A percentile compares a stretch with the other conserved stretches of the same genome.
Conservation (phyloP, 805 yeast genomes). For the Lipomyces japonicus region DNA sequence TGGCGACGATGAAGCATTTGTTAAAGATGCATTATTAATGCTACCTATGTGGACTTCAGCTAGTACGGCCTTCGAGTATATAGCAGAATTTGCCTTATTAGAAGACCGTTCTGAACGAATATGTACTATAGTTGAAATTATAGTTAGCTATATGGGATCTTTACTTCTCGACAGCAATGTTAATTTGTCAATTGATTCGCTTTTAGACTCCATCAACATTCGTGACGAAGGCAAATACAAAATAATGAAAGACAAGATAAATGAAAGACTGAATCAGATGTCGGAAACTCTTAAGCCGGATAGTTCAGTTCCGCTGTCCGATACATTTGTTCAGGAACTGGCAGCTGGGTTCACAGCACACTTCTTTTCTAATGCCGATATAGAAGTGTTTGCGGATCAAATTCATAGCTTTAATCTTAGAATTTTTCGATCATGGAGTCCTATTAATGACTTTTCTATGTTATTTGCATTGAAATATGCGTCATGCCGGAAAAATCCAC, state of each 20-base stretch:
- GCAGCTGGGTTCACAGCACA: constrained; percentile 36
- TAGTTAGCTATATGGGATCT: constrained; percentile 10
- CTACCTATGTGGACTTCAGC: constrained; percentile 55
- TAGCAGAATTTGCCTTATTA: constrained; percentile 42
- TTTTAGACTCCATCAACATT: constrained; percentile 5
- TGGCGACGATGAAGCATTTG: constrained; percentile 44
- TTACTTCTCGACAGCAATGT: constrained; percentile 13
- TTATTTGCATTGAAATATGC: constrained; percentile 50
- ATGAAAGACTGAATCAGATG: background rate
- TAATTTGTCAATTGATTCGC: constrained; percentile 1
- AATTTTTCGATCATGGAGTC: constrained; percentile 70
- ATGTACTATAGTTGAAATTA: constrained; percentile 1
- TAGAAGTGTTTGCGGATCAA: constrained; percentile 56
- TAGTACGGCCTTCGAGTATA: constrained; percentile 43
- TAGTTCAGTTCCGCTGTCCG: background rate
- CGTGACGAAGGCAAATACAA: background rate
- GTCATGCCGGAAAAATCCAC: constrained; percentile 59
- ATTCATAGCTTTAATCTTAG: constrained; percentile 64
- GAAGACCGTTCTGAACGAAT: constrained; percentile 8
- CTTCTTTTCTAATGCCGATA: constrained; percentile 52
- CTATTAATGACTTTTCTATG: constrained; percentile 71
- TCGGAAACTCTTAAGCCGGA: background rate
- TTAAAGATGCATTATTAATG: constrained; percentile 47
- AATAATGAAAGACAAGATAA: background rate
- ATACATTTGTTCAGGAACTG: background rate